Conservation (phyloP, 371 early-diverging fungal species). For the Mucor piriformis region DNA sequence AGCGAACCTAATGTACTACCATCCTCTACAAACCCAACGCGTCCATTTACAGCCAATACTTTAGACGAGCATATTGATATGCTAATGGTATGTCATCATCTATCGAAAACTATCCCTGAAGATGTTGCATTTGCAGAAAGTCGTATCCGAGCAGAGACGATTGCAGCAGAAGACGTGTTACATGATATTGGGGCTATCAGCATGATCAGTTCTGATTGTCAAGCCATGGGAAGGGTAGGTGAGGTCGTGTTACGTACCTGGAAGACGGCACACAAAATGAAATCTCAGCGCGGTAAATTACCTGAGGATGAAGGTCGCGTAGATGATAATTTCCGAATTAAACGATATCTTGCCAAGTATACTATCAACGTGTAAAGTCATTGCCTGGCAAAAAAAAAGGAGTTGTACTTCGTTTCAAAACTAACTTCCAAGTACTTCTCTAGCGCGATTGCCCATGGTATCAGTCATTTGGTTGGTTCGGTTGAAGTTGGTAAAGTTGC, state of each 20-base stretch:
- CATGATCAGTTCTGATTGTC: constrained; percentile 89
- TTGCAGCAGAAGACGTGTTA: constrained; percentile 91
- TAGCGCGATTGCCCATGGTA: constrained; percentile 82
- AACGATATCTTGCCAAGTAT: constrained; percentile 92
- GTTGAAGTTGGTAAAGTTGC: constrained; percentile 92
- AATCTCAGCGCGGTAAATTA: constrained; percentile 75
- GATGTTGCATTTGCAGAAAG: constrained; percentile 95
- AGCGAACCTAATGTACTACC: constrained; percentile 85
- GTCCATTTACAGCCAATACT: constrained; percentile 90
- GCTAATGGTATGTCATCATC: constrained; percentile 98
- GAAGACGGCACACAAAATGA: constrained; percentile 95
- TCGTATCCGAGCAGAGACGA: constrained; percentile 93
- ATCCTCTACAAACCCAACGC: constrained; percentile 92
- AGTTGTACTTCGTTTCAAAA: too few species aligned
- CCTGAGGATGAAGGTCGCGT: constrained; percentile 46
- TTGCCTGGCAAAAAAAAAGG: too few species aligned
- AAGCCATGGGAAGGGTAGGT: constrained; percentile 95
- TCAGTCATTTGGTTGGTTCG: constrained; percentile 89
- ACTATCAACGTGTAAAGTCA: constrained; percentile 86
- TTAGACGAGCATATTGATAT: constrained; percentile 96
- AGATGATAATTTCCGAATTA: constrained; percentile 78
- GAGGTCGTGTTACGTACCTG: constrained; percentile 91
- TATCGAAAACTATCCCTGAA: constrained; percentile 89
- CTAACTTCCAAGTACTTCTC: too few species aligned
- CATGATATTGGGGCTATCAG: constrained; percentile 92